Base-by-base conservation (phyloP, 2,329 filamentous ascomycete genomes). In the Metarhizium rileyi region DNA sequence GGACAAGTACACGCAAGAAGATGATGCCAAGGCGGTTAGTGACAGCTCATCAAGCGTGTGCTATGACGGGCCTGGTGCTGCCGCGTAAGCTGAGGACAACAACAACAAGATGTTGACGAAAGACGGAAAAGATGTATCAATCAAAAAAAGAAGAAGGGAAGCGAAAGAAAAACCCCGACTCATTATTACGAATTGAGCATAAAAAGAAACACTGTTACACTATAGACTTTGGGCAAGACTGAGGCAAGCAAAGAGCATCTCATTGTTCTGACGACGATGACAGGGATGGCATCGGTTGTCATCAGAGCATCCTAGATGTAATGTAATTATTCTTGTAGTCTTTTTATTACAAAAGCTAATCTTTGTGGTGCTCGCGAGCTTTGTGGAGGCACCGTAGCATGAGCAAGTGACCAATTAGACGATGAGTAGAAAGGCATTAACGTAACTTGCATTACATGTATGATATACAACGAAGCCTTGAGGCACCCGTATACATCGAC, bases 1-100 rank as follows among this genome's bases (percentile, higher is more conserved):
- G 85, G 85, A 88, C 46, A 84, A 81, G 68, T 88, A 86, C 64
- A 59, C 61, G 9, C 75, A 80, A 59, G 75, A 78, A 45, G 75
- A 78, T 36, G 64, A 66, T 50, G 63, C 60, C 26, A 63, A 54
- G 54, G 64, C 55, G 25, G 63, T 59, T 9, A 71, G 68, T 50
- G 63, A 69, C 43, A 71, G 66, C 57, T 66, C 66, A 16, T 63
- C 66, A 26, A 73, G 66, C 38, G 61, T 62, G 27, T 65, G 69
- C 42, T 63, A 75, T 56, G 59, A 76, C 53, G 64, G 74, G 55
- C 59, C 64, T 25, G 61, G 73, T 52, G 52, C 61, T 4, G 73
- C 72, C 10, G 71, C 72, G 33, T 70, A 64, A 56, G 48, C 60
- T 53, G 14, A 61, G 53, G 20, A 61, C 56, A 47, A 47, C 30